Conservation (phyloP, 176 grass and related monocot species). For the Aegilops umbellulata region DNA sequence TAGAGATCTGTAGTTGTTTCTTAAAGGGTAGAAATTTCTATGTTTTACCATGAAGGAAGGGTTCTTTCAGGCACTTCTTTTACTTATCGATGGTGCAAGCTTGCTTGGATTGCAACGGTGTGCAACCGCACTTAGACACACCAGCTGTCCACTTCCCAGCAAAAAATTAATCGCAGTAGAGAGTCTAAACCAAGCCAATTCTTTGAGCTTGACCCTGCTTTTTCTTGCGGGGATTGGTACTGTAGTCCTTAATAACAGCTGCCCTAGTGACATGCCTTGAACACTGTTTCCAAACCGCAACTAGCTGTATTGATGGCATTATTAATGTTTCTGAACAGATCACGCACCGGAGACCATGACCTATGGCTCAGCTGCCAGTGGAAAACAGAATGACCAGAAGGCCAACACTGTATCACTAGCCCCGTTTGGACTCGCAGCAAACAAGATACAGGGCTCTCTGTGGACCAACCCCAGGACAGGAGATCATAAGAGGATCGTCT, state of each 20-base stretch:
- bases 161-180: background rate
- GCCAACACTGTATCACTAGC: conserved; percentile 42
- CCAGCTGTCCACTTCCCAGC: conserved; percentile 18
- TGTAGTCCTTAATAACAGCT: conserved; percentile 5
- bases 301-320: background rate
- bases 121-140: conserved; percentile 24
- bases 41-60: conserved; percentile 9
- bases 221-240: background rate
- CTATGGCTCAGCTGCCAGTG: conserved; percentile 14
- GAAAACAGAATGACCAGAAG: conserved; percentile 43
- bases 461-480: conserved; percentile 75
- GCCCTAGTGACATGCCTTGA: background rate
- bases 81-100: background rate
- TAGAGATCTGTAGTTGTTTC: conserved; percentile 17
- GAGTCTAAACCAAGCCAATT: conserved; percentile 25
- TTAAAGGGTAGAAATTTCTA: conserved; percentile 19
- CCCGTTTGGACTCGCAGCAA: conserved; percentile 72
- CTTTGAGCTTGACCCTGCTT: background rate
- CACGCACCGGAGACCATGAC: conserved; percentile 22
- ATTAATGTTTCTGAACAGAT: conserved; percentile 45
- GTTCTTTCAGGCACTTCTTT: background rate
- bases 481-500: conserved; percentile 47
- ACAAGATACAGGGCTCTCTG: conserved; percentile 64
- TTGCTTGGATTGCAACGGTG: conserved; percentile 42
- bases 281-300: background rate